Conservation (phyloP, 2,329 filamentous ascomycete species). For the Penicillium sp. region DNA sequence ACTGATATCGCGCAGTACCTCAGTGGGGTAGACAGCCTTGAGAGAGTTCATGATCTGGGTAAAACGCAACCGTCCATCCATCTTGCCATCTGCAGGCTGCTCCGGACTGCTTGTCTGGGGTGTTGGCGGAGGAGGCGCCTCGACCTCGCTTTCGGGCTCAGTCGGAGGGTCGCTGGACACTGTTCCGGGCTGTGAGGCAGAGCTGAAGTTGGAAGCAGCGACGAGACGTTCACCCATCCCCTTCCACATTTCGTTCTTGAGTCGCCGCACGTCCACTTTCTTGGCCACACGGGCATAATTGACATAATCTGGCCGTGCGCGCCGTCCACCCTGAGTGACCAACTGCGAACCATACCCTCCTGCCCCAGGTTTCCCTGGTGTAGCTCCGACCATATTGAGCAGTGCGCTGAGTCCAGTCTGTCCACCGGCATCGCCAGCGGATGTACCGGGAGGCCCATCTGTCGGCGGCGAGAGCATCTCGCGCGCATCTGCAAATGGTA, state of each 20-base stretch:
- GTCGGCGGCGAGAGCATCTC: slow-evolving; percentile 44
- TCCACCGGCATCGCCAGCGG: slow-evolving; percentile 31
- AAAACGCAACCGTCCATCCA: slow-evolving; percentile 64
- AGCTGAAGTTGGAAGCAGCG: slow-evolving; percentile 31
- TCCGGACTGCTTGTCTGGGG: slow-evolving; percentile 27
- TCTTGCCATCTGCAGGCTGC: slow-evolving; percentile 33
- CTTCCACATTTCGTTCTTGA: slow-evolving; percentile 62
- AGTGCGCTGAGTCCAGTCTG: slow-evolving; percentile 37
- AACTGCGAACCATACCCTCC: slow-evolving; percentile 58
- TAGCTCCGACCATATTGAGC: slow-evolving; percentile 37
- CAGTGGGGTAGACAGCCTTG: slow-evolving; percentile 76
- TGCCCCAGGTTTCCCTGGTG: slow-evolving; percentile 35
- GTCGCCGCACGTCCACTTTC: slow-evolving; percentile 58
- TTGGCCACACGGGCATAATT: slow-evolving; percentile 61
- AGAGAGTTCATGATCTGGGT: slow-evolving; percentile 87
- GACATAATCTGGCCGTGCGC: slow-evolving; percentile 59
- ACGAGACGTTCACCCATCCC: slow-evolving; percentile 50
- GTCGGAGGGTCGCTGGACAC: slow-evolving; percentile 17
- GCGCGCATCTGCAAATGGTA: slow-evolving; percentile 46
- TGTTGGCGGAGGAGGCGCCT: slow-evolving; percentile 33
- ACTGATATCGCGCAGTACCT: slow-evolving; percentile 86
- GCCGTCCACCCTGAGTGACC: slow-evolving; percentile 54
- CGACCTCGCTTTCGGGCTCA: slow-evolving; percentile 23
- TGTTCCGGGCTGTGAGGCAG: slow-evolving; percentile 25
- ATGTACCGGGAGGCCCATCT: slow-evolving; percentile 30